Base-by-base conservation (phyloP, 306 rosid species). In the Trifolium repens region DNA sequence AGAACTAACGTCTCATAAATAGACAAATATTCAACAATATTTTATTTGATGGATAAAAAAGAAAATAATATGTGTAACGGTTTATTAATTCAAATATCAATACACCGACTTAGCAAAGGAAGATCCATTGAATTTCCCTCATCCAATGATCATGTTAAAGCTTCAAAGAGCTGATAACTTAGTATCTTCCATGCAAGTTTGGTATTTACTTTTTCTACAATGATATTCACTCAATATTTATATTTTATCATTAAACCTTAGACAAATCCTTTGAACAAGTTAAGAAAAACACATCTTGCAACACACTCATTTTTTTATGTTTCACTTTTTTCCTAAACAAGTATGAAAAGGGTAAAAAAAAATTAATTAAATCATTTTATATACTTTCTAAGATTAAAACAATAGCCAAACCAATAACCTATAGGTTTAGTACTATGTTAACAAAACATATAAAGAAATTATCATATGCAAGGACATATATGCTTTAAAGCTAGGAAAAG, bases 401-500 rank as follows among this genome's bases (percentile, higher is more conserved):
- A 17, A 17, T 17, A 17, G 19, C 19, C 19, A 17, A 17, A 17
- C 19, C 19, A 17, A 17, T 17, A 17, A 17, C 19, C 19, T 17
- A 17, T 44, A 73, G 17, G 54, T 30, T 42, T 61, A 27, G 61
- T 15, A 24, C 4, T 7, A 26, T 5, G 60, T 16, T 22, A 54
- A 49, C 3, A 57, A 66, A 7, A 52, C 2, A 26, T 17, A 39
- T 57, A 44, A 16, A 37, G 6, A 3, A 55, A 54, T 16, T 9
- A 76, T 4, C 34, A 44, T 62, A 61, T 12, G 55, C 62, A 32
- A 13, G 37, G 50, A 9, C 15, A 19, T 57, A 78, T 40, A 89
- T 74, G 86, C 96, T 84, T 89, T 81, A 58, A 69, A 71, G 72
- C 11, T 3, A 84, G 88, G 96, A 87, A 91, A 91, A 73, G 94